Percentiles rank a stretch among this genome's conserved stretches.
Evolutionary conservation across 2,329 filamentous ascomycete genomes (phyloP).

Genomic region (Lasiodiplodia hormozganensis): DNA sequence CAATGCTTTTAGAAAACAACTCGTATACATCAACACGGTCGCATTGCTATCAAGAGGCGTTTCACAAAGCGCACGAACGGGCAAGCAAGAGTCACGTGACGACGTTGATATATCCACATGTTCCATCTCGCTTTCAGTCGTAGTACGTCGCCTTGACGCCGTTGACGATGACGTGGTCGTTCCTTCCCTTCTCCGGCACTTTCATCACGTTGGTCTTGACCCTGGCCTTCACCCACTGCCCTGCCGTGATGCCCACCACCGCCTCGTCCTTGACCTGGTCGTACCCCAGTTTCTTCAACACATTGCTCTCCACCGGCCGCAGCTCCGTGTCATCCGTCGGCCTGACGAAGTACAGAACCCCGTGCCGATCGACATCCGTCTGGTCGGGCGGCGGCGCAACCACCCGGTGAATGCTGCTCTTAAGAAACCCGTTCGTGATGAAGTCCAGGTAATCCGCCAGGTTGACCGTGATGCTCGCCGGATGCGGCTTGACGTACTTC

Average conservation of each 20-base stretch:
- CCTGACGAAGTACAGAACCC: conserved; percentile 40
- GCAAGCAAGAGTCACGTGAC: no score
- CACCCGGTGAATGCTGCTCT: conserved; percentile 55
- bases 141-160: conserved; percentile 23
- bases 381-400: conserved; percentile 53
- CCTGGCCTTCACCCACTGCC: conserved; percentile 18
- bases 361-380: conserved; percentile 42
- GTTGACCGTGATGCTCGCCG: conserved; percentile 39
- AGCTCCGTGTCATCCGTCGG: conserved; percentile 15
- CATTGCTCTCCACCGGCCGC: conserved; percentile 7
- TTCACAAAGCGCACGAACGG: no score
- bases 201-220: conserved; percentile 33
- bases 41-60: no score
- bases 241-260: conserved; percentile 6
- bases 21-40: no score
- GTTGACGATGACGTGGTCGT: conserved; percentile 14
- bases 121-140: not conserved
- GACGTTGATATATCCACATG: no score
- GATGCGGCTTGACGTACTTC: conserved; percentile 39
- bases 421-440: conserved; percentile 56
- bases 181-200: conserved; percentile 18
- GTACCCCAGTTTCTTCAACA: conserved; percentile 43
- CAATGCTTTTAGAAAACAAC: no score
- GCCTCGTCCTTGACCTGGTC: conserved; percentile 28
- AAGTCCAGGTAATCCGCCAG: conserved; percentile 48